Evolutionary conservation across 2,329 filamentous ascomycete species (phyloP).

Genomic region (Gaeumannomyces sp.): DNA sequence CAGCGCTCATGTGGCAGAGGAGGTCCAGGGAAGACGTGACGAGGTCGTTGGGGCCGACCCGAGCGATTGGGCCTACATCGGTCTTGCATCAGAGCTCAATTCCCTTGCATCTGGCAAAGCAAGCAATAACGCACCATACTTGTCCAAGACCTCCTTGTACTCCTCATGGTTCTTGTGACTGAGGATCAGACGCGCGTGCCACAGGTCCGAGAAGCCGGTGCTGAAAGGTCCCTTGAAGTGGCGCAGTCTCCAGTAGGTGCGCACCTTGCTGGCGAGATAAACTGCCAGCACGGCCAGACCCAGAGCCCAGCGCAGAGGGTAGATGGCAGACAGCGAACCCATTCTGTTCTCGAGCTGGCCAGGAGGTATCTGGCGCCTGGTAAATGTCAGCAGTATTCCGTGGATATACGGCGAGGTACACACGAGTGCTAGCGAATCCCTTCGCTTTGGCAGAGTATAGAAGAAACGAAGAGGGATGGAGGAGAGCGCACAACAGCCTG

Average conservation of each 20-base stretch:
- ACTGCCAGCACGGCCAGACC: neutral
- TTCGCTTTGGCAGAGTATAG: no score
- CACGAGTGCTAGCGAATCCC: no score
- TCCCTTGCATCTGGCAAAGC: no score
- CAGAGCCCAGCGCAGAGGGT: neutral
- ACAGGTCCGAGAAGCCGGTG: constrained; percentile 27
- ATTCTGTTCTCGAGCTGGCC: neutral
- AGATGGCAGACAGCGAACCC: neutral
- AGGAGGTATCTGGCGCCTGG: neutral
- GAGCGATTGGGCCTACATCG: constrained; percentile 25
- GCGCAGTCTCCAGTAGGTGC: constrained; percentile 20
- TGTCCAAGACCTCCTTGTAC: constrained; percentile 20
- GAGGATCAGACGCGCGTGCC: constrained; percentile 24
- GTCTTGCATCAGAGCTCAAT: neutral
- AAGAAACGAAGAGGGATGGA: no score
- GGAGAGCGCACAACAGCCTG: no score
- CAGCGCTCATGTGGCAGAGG: constrained; percentile 26
- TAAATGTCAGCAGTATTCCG: neutral
- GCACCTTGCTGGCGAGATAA: neutral
- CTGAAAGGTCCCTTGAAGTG: constrained; percentile 29
- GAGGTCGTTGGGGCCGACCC: constrained; percentile 30
- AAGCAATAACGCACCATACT: constrained; percentile 20
- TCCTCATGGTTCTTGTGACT: constrained; percentile 20
- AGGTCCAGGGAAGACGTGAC: constrained; percentile 29
- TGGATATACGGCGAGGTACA: no score